These are phyloP conservation scores for Vanderwaltozyma verrucispora DNA, from an alignment of 805 yeast genomes.

Conservation along the genomic window DNA sequence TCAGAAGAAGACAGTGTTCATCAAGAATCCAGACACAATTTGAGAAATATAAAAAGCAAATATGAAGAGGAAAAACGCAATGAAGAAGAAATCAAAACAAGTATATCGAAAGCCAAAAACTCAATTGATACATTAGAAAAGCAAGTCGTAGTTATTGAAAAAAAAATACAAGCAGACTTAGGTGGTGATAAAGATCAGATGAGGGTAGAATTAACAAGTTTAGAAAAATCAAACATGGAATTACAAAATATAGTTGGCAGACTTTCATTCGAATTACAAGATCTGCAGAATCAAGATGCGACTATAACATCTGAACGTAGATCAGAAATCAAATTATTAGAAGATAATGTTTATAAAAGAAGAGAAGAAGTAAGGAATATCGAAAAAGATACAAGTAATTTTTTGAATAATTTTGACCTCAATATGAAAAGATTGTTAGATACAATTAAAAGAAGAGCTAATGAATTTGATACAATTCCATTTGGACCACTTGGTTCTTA, in stretches of 20 bases:
- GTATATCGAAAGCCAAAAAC: slow-evolving; percentile 14
- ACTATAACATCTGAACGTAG: slow-evolving; percentile 6
- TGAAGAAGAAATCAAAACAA: slow-evolving; percentile 12
- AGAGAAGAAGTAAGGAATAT: slow-evolving; percentile 16
- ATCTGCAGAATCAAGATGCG: slow-evolving; percentile 12
- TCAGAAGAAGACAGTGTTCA: slow-evolving; percentile 13
- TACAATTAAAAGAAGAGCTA: slow-evolving; percentile 30
- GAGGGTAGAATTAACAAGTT: slow-evolving; percentile 9
- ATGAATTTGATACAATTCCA: slow-evolving; percentile 41
- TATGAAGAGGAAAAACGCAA: slow-evolving; percentile 17
- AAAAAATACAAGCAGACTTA: slow-evolving; percentile 18
- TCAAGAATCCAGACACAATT: slow-evolving; percentile 11
- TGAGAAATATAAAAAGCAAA: slow-evolving; percentile 9
- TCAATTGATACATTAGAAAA: slow-evolving; percentile 12
- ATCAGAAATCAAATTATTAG: slow-evolving; percentile 6
- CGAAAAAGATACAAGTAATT: slow-evolving; percentile 23
- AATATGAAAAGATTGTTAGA: slow-evolving; percentile 34
- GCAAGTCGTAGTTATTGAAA: slow-evolving; percentile 19
- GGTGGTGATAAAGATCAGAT: slow-evolving; percentile 25
- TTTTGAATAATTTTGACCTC: slow-evolving; percentile 41
- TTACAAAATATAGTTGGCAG: slow-evolving; percentile 3
- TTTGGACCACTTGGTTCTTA: slow-evolving; percentile 72
- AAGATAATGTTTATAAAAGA: slow-evolving; percentile 9
- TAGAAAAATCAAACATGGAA: slow-evolving; percentile 8
- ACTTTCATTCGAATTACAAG: slow-evolving; percentile 7